These are phyloP conservation scores for Cyclaneusma minus DNA, from an alignment of 2,329 filamentous ascomycete genomes.

Conservation along the genomic window DNA sequence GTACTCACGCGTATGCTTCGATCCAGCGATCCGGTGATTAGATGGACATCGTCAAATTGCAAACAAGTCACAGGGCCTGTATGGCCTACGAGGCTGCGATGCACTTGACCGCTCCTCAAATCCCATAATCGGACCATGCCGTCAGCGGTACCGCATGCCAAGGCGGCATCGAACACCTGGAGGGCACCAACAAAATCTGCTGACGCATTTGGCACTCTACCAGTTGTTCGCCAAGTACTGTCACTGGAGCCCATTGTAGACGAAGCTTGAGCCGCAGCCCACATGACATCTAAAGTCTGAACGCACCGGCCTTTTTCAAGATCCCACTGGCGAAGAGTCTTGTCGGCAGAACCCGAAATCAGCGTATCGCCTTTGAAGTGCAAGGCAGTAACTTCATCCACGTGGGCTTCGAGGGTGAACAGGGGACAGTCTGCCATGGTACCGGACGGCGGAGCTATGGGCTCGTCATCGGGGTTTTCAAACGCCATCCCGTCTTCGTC, in stretches of 20 bases:
- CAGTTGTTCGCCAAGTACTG: slow-evolving; percentile 54
- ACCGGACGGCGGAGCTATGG: slow-evolving; percentile 55
- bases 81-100: slow-evolving; percentile 86
- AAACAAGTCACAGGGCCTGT: slow-evolving; percentile 87
- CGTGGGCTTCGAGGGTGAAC: slow-evolving; percentile 78
- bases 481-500: slow-evolving; percentile 58
- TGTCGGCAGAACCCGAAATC: slow-evolving; percentile 91
- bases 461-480: slow-evolving; percentile 51
- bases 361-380: slow-evolving; percentile 81
- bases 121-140: slow-evolving; percentile 97
- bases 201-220: slow-evolving; percentile 45
- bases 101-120: slow-evolving; percentile 90
- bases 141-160: slow-evolving; percentile 92
- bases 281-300: slow-evolving; percentile 93
- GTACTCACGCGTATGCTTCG: slow-evolving; percentile 77
- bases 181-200: slow-evolving; percentile 90
- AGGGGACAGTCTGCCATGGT: slow-evolving; percentile 82
- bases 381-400: slow-evolving; percentile 87
- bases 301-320: slow-evolving; percentile 93
- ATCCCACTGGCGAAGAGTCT: slow-evolving; percentile 96
- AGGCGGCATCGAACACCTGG: slow-evolving; percentile 88
- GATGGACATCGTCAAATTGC: slow-evolving; percentile 89
- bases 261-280: slow-evolving; percentile 85
- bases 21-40: slow-evolving; percentile 86
- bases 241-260: slow-evolving; percentile 48